Base-by-base conservation (phyloP, 805 yeast species). In the Pichia kluyveri region DNA sequence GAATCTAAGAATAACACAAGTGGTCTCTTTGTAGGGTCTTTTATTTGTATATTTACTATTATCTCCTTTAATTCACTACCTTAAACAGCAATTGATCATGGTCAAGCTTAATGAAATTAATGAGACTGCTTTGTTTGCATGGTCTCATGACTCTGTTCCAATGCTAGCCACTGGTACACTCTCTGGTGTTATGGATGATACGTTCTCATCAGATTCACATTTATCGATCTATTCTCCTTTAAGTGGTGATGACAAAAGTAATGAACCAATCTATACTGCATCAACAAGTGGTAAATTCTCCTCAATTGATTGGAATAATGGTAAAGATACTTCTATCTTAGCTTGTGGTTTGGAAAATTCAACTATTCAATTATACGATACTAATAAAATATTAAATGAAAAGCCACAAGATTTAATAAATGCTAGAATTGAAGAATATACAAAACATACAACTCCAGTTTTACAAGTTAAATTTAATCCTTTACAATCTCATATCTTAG, bases 311-410 rank as follows among this genome's bases (percentile, higher is more conserved):
- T 89, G 97, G 97, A 83, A 90, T 49, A 69, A 69, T 38, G 77
- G 80, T 3, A 67, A n/a, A 37, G 19, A 71, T 44, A 75, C 70
- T 27, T 77, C 85, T 50, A 43, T 82, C 26, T 68, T 91, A 51
- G 98, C 89, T 7, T 97, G 95, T 58, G 98, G 95, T 11, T 73
- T 86, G 52, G 99, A 93, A 60, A 79, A 79, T 58, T 96, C 96
- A 36, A 60, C 73, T 2, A 74, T 93, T 48, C 86, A 83, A 58
- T 75, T 90, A 46, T 93, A 91, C 86, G 81, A 85, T 56, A 80
- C 80, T 18, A 58, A 61, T 6, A 75, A 74, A 40, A 60, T 75
- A n/a, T 57, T 78, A 41, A 62, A 71, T 42, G 63, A 69, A 41
- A 57, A 72, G 44, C 30, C 40, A 8, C 23, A 26, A 3, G 66